Evolutionary conservation across 1,139 yeast genomes (phyloP).

Genomic region (Diutina mesorugosa): DNA sequence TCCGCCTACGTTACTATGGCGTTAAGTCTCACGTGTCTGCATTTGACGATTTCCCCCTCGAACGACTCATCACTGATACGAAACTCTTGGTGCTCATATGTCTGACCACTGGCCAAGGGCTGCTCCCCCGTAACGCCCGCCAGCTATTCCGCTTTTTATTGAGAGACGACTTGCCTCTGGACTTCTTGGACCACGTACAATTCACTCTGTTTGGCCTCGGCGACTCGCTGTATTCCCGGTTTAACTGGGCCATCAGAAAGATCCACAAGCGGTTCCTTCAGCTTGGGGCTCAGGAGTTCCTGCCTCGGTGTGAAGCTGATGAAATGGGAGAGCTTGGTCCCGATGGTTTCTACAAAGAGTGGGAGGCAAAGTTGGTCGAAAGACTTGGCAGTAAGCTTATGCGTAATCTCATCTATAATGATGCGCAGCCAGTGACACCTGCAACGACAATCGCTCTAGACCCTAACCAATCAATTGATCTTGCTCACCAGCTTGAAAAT

Average conservation of each 20-base stretch:
- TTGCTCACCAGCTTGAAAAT: background rate
- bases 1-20: slow-evolving; percentile 42
- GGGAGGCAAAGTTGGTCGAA: slow-evolving; percentile 29
- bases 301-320: slow-evolving; percentile 78
- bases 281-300: slow-evolving; percentile 66
- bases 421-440: background rate
- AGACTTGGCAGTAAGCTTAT: slow-evolving; percentile 5
- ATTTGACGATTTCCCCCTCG: slow-evolving; percentile 52
- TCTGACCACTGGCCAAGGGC: slow-evolving; percentile 96
- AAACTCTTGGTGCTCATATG: slow-evolving; percentile 51
- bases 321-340: slow-evolving; percentile 72
- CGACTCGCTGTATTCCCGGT: slow-evolving; percentile 84
- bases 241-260: slow-evolving; percentile 76
- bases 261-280: slow-evolving; percentile 67
- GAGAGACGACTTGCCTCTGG: slow-evolving; percentile 50
- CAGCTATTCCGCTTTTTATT: slow-evolving; percentile 65
- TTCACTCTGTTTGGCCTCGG: slow-evolving; percentile 84
- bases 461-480: background rate
- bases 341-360: slow-evolving; percentile 65
- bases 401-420: background rate
- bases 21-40: slow-evolving; percentile 38
- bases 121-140: slow-evolving; percentile 65
- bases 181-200: slow-evolving; percentile 46
- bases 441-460: background rate
- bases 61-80: slow-evolving; percentile 34